A percentile compares a stretch with the other conserved stretches of the same genome.
These are phyloP conservation scores for Prinsepia uniflora DNA, from an alignment of 306 rosid species.

Conservation along the genomic window DNA sequence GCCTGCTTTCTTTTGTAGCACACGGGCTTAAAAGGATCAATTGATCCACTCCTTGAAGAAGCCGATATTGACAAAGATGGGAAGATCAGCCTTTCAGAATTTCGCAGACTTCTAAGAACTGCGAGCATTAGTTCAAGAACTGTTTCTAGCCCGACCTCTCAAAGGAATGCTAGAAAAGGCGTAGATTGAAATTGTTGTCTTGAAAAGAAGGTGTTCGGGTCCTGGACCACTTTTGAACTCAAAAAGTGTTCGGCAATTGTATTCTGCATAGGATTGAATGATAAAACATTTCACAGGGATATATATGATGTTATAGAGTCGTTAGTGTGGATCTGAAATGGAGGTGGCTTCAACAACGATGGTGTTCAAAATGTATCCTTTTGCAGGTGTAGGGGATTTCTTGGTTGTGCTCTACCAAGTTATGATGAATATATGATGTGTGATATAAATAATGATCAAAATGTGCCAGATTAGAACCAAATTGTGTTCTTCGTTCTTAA, in stretches of 20 bases:
- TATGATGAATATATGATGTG: slow-evolving; percentile 35
- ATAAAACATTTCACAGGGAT: slow-evolving; percentile 23
- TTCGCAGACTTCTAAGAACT: slow-evolving; percentile 84
- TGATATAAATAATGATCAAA: slow-evolving; percentile 43
- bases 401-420: slow-evolving; percentile 38
- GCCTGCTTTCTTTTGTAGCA: slow-evolving; percentile 49
- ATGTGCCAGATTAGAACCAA: slow-evolving; percentile 22
- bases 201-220: slow-evolving; percentile 24
- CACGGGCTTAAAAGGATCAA: slow-evolving; percentile 77
- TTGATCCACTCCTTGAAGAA: slow-evolving; percentile 89
- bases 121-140: slow-evolving; percentile 78
- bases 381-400: slow-evolving; percentile 36
- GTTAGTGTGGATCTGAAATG: slow-evolving; percentile 37
- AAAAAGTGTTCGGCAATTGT: slow-evolving; percentile 21
- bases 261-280: slow-evolving; percentile 22
- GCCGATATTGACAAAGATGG: slow-evolving; percentile 97
- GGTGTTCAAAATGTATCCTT: slow-evolving; percentile 40
- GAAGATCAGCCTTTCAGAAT: slow-evolving; percentile 82
- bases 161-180: slow-evolving; percentile 32
- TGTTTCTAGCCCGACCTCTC: slow-evolving; percentile 36
- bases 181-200: slow-evolving; percentile 34
- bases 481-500: too few species aligned
- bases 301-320: slow-evolving; percentile 18
- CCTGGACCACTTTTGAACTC: slow-evolving; percentile 33
- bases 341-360: slow-evolving; percentile 36